A percentile compares a stretch with the other conserved stretches of the same genome.
Evolutionary conservation across 2,329 filamentous ascomycete species (phyloP).

Genomic region (Fonsecaea multimorphosa): DNA sequence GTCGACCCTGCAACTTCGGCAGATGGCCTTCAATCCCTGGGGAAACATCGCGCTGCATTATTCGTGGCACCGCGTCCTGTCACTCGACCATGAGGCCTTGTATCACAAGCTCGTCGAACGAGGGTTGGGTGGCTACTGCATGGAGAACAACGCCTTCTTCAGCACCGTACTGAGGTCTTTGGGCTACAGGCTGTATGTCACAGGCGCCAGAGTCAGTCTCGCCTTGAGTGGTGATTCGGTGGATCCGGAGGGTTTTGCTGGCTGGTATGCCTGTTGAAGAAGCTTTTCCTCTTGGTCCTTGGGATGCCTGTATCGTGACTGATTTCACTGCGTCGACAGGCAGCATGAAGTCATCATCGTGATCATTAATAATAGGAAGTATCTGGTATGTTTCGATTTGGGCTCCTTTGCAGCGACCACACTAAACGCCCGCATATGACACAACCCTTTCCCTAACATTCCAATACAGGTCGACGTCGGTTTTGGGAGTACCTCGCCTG

Average conservation of each 20-base stretch:
- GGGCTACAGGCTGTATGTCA: slow-evolving; percentile 61
- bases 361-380: slow-evolving; percentile 56
- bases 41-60: slow-evolving; percentile 65
- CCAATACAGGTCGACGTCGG: slow-evolving; percentile 21
- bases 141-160: slow-evolving; percentile 65
- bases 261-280: slow-evolving; percentile 52
- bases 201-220: slow-evolving; percentile 58
- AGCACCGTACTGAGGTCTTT: slow-evolving; percentile 58
- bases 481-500: slow-evolving; percentile 41
- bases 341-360: slow-evolving; percentile 69
- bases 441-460: background rate
- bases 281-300: background rate
- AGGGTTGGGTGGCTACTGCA: slow-evolving; percentile 64
- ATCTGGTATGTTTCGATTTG: slow-evolving; percentile 42
- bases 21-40: slow-evolving; percentile 60
- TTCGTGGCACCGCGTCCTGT: slow-evolving; percentile 55
- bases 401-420: background rate
- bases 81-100: slow-evolving; percentile 56
- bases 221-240: slow-evolving; percentile 47
- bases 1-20: slow-evolving; percentile 48
- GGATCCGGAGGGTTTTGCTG: slow-evolving; percentile 48
- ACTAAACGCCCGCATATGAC: background rate
- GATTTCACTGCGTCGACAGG: slow-evolving; percentile 28
- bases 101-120: slow-evolving; percentile 61
- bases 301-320: background rate